Percentiles rank a stretch among this genome's conserved stretches.
Conservation (phyloP, 371 early-diverging fungal species). For the Umbelopsis sp. region DNA sequence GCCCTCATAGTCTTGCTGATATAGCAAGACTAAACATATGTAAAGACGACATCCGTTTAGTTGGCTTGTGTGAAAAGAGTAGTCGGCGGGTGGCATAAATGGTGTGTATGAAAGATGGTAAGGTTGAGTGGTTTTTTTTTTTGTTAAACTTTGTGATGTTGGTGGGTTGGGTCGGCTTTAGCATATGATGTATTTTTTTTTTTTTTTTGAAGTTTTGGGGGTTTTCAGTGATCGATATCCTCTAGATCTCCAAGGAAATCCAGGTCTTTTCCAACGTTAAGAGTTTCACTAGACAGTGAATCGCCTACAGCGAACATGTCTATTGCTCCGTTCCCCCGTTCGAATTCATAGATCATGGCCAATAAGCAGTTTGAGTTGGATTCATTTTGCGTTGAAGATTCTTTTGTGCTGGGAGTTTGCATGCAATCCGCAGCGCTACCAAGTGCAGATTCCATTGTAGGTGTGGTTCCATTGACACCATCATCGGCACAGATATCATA, state of each 20-base stretch:
- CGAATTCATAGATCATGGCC: slow-evolving; percentile 50
- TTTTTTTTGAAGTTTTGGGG: neutral
- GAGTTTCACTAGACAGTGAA: slow-evolving; percentile 7
- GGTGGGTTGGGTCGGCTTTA: neutral
- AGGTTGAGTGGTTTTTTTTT: neutral
- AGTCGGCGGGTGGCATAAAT: neutral
- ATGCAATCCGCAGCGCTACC: neutral
- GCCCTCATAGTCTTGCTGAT: neutral
- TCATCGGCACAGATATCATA: neutral
- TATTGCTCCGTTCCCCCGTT: slow-evolving; percentile 39
- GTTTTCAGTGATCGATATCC: slow-evolving; percentile 11
- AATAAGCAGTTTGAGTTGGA: slow-evolving; percentile 23
- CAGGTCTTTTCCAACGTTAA: slow-evolving; percentile 25
- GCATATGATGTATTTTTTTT: neutral
- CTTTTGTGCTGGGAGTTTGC: neutral
- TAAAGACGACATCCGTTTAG: neutral
- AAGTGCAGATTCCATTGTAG: neutral
- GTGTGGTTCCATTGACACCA: neutral
- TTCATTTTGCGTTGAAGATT: neutral
- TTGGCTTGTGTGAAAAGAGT: neutral
- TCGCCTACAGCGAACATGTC: slow-evolving; percentile 28
- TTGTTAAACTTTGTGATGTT: no score
- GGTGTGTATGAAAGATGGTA: neutral
- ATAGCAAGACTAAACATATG: neutral
- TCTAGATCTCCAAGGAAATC: slow-evolving; percentile 27